Evolutionary conservation across 2,329 filamentous ascomycete genomes (phyloP), one percentile per base, ranked within the genome.

Genomic region (Penicillium sp.): DNA sequence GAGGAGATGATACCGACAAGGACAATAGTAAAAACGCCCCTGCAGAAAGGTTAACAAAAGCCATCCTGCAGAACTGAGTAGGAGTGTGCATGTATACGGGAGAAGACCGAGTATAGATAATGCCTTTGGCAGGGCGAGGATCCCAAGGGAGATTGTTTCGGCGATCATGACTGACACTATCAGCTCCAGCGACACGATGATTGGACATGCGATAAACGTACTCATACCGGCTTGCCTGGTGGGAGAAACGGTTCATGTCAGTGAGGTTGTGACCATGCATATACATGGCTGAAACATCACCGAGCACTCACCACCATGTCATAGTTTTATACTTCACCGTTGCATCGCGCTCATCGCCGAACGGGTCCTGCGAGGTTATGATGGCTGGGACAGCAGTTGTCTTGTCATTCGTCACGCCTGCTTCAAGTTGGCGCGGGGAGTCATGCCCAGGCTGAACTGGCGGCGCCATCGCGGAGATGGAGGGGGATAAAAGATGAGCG

Each of bases 81-180:
- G 3, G 49, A 34, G 20, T 13, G 21, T 17, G 12, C 26, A 15
- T 40, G 2, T 17, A 53, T 67, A 73, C 68, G 79, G 77, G 15
- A 82, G 68, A 58, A 84, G 68, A 7, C 81, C 80, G 30, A 84
- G 62, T 2, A 68, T 68, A 0, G 79, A 75, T 15, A 83, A 70
- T 3, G 76, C 77, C 34, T 75, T 72, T 1, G 81, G 81, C 1
- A 84, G 69, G 3, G 78, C 77, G 10, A 84, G 73, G 26, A 83
- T 78, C 9, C 81, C 81, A 1, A 83, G 70, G 8, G 78, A 81
- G 27, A 83, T 78, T 8, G 78, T 82, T 60, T 83, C 80, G 12
- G 80, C 80, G 23, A 84, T 75, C 76, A 83, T 82, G 48, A 82
- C 72, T 67, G 44, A 26, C 7, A 15, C 10, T 21, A 30, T 54